Conservation (phyloP, 116 monocot genomes). For the Phalaenopsis hybrid region DNA sequence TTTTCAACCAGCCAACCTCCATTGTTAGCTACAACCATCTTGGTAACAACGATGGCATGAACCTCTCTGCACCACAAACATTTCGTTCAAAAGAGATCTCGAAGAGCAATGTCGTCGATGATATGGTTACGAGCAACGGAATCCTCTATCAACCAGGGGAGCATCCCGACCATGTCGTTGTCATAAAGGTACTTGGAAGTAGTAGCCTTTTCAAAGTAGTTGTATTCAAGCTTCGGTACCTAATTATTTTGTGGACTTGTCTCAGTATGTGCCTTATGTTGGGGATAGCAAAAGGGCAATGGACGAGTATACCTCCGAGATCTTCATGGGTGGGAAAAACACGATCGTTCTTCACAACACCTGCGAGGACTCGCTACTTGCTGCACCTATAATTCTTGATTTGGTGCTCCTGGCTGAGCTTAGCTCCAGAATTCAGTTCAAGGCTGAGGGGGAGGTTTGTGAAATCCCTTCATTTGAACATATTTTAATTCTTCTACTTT, state of each 20-base stretch:
- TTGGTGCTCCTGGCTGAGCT: conserved; percentile 83
- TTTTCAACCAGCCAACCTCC: conserved; percentile 67
- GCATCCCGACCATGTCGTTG: conserved; percentile 95
- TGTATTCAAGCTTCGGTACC: not conserved
- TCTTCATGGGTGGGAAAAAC: conserved; percentile 92
- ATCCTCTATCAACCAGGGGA: conserved; percentile 96
- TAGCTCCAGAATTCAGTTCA: conserved; percentile 83
- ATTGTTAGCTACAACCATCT: conserved; percentile 99
- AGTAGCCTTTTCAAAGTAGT: not conserved
- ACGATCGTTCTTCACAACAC: conserved; percentile 92
- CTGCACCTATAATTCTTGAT: conserved; percentile 88
- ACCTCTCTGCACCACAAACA: conserved; percentile 95
- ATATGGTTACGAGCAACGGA: conserved; percentile 92
- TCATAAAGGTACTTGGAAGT: conserved; percentile 60
- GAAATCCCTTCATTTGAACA: too few species aligned
- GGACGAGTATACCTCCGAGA: conserved; percentile 96
- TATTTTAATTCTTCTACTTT: too few species aligned
- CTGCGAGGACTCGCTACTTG: conserved; percentile 87
- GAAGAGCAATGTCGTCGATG: conserved; percentile 97
- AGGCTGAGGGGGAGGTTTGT: conserved; percentile 70
- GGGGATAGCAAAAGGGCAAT: conserved; percentile 95
- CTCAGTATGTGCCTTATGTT: conserved; percentile 84
- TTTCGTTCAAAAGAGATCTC: conserved; percentile 98
- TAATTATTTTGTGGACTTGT: not conserved
- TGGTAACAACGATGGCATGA: conserved; percentile 98